These are phyloP conservation scores for Tanacetum coccineum DNA, from an alignment of 129 eudicot genomes.

Conservation along the genomic window DNA sequence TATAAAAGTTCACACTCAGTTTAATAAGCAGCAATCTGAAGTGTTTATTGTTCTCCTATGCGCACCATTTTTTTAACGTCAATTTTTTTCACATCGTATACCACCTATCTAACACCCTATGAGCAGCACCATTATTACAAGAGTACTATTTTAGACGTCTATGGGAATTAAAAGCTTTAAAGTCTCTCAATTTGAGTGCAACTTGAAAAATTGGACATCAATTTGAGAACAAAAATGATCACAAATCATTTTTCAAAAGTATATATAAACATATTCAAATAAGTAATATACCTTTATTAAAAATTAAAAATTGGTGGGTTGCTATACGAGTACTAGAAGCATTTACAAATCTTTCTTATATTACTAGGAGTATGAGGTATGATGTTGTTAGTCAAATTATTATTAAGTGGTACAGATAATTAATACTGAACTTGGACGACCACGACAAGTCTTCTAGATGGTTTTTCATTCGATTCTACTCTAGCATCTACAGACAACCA, in stretches of 20 bases:
- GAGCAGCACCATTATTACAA: neutral
- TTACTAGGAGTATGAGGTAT: too few species aligned
- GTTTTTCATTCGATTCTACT: neutral
- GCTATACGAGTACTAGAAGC: too few species aligned
- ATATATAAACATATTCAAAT: neutral
- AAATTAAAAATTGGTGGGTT: too few species aligned
- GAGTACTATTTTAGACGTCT: neutral
- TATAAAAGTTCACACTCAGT: neutral
- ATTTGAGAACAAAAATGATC: neutral
- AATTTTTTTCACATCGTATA: too few species aligned
- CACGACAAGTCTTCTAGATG: too few species aligned
- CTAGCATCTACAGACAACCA: neutral
- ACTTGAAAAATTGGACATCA: neutral
- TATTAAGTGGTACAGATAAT: too few species aligned
- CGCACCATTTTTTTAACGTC: too few species aligned
- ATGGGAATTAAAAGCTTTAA: neutral
- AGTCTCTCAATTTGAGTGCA: neutral
- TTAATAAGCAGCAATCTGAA: neutral
- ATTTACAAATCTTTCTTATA: too few species aligned
- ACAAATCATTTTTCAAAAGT: neutral
- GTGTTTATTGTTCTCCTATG: neutral
- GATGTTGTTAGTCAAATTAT: too few species aligned
- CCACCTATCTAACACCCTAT: too few species aligned
- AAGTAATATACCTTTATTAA: slow-evolving; percentile 1
- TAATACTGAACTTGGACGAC: too few species aligned